Percentiles rank a stretch among this genome's conserved stretches.
These are phyloP conservation scores for Aspergillus proliferans DNA, from an alignment of 2,329 filamentous ascomycete species.

Conservation along the genomic window DNA sequence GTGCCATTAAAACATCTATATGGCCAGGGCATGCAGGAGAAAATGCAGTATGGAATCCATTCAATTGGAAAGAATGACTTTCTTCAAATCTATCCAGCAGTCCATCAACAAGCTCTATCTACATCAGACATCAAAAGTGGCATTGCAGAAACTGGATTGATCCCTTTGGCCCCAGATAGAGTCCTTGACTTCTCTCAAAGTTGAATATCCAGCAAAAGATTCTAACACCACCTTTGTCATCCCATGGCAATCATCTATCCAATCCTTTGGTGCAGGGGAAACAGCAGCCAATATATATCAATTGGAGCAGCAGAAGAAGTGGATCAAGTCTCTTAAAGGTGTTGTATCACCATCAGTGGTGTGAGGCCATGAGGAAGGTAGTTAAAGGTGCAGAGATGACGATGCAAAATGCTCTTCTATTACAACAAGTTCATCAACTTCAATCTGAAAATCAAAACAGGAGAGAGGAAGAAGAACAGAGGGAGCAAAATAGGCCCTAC, in stretches of 20 bases:
- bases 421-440: not conserved
- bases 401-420: not conserved
- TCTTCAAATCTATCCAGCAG: conserved; percentile 2
- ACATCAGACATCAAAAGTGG: conserved; percentile 3
- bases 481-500: not conserved
- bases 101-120: conserved; percentile 1
- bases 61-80: conserved; percentile 3
- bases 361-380: not conserved
- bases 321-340: conserved; percentile 4
- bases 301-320: not conserved
- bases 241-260: not conserved
- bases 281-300: not conserved
- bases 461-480: conserved; percentile 2
- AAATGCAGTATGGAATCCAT: conserved; percentile 1
- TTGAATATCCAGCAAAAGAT: not conserved
- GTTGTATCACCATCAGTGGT: not conserved
- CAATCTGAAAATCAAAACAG: not conserved
- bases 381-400: not conserved
- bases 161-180: not conserved
- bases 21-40: not conserved
- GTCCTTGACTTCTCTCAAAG: not conserved
- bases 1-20: conserved; percentile 2
- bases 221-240: not conserved
- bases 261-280: not conserved
- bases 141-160: conserved; percentile 1